These are phyloP conservation scores for Silybum marianum DNA, from an alignment of 129 eudicot genomes.

Conservation along the genomic window DNA sequence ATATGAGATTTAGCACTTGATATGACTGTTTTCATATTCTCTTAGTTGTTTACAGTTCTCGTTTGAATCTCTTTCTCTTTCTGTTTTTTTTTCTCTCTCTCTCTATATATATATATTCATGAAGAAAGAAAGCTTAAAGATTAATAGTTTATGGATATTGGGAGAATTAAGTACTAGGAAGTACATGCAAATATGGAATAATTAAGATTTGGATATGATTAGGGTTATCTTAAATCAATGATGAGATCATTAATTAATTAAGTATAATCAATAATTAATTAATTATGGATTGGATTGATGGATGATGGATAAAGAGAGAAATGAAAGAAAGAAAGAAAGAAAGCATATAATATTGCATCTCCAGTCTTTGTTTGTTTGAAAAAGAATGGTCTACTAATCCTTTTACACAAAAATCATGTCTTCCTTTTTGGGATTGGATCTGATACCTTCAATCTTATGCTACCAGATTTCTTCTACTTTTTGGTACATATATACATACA, in stretches of 20 bases:
- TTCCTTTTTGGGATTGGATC: constrained; percentile 32
- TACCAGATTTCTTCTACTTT: background rate
- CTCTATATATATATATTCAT: too few species aligned
- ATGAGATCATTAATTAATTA: background rate
- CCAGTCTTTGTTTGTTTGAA: constrained; percentile 29
- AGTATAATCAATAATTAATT: background rate
- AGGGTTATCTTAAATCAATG: background rate
- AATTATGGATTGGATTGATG: constrained; percentile 29
- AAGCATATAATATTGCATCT: constrained; percentile 22
- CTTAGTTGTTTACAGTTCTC: too few species aligned
- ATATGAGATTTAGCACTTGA: too few species aligned
- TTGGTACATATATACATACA: background rate
- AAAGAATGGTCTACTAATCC: constrained; percentile 31
- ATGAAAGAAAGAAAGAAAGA: constrained; percentile 18
- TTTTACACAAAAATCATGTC: constrained; percentile 33
- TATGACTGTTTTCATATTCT: too few species aligned
- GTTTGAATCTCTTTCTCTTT: too few species aligned
- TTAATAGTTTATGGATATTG: background rate
- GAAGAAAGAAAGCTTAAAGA: too few species aligned
- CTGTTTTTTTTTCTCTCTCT: too few species aligned
- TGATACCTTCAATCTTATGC: constrained; percentile 28
- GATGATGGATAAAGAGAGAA: constrained; percentile 21
- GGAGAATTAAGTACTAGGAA: constrained; percentile 14
- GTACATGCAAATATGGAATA: constrained; percentile 11
- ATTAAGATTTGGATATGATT: background rate